These are phyloP conservation scores for Lactuca sativa DNA, from an alignment of 129 eudicot species.

Conservation along the genomic window DNA sequence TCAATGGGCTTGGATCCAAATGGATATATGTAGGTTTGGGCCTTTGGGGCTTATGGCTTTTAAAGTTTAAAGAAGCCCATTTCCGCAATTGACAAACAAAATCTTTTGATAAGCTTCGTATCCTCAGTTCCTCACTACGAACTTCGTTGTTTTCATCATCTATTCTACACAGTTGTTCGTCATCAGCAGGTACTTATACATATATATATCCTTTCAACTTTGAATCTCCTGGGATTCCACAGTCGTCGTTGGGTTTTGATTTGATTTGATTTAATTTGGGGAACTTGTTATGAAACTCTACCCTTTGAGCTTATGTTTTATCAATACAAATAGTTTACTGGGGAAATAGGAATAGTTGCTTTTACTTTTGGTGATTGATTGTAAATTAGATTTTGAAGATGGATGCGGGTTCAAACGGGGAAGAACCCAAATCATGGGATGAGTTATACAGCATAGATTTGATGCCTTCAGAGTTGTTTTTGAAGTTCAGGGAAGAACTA, in stretches of 20 bases:
- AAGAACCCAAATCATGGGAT: slow-evolving; percentile 79
- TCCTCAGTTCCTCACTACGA: not conserved
- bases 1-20: not conserved
- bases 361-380: not conserved
- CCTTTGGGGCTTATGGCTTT: too few species aligned
- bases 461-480: slow-evolving; percentile 80
- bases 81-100: not conserved
- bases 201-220: not conserved
- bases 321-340: too few species aligned
- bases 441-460: slow-evolving; percentile 68
- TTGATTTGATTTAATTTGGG: not conserved
- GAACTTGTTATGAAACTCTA: not conserved
- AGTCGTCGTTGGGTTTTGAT: not conserved
- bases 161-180: not conserved
- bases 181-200: not conserved
- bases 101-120: not conserved
- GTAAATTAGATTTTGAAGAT: slow-evolving; percentile 5
- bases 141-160: not conserved
- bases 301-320: not conserved
- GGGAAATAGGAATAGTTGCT: not conserved
- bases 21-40: not conserved
- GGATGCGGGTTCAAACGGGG: slow-evolving; percentile 24
- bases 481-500: slow-evolving; percentile 76
- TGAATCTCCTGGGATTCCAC: not conserved
- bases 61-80: not conserved